phyloP scores from a whole-genome alignment of 2,329 filamentous ascomycete species.

The Aspergillus terreus region DNA sequence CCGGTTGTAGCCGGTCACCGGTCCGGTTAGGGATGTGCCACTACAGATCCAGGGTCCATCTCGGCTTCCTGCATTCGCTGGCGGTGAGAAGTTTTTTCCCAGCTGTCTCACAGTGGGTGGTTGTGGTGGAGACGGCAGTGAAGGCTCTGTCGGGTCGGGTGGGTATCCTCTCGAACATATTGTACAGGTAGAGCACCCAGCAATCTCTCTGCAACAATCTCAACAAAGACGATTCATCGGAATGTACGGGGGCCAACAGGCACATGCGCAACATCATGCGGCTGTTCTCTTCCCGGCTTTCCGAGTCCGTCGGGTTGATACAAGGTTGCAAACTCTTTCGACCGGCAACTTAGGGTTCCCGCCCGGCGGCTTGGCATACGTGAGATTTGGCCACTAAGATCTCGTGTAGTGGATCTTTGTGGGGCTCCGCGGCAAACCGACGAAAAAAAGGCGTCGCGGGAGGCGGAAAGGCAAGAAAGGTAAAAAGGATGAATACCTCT shows the following conservation, averaged over 20 bases:
- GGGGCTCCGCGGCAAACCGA: not conserved
- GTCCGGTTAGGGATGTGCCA: not conserved
- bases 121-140: not conserved
- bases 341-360: not conserved
- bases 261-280: too few species aligned
- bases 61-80: not conserved
- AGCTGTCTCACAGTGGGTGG: not conserved
- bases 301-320: too few species aligned
- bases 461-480: not conserved
- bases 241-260: too few species aligned
- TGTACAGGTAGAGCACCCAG: too few species aligned
- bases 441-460: not conserved
- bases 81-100: not conserved
- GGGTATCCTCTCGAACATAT: not conserved
- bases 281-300: too few species aligned
- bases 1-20: not conserved
- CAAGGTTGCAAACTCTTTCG: too few species aligned
- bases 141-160: not conserved
- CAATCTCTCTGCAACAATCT: too few species aligned
- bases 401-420: not conserved
- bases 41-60: not conserved
- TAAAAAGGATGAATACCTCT: too few species aligned
- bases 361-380: not conserved
- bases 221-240: too few species aligned
- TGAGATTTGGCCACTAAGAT: not conserved